phyloP scores from a whole-genome alignment of 164 flowering plant species.

The Macadamia integrifolia region DNA sequence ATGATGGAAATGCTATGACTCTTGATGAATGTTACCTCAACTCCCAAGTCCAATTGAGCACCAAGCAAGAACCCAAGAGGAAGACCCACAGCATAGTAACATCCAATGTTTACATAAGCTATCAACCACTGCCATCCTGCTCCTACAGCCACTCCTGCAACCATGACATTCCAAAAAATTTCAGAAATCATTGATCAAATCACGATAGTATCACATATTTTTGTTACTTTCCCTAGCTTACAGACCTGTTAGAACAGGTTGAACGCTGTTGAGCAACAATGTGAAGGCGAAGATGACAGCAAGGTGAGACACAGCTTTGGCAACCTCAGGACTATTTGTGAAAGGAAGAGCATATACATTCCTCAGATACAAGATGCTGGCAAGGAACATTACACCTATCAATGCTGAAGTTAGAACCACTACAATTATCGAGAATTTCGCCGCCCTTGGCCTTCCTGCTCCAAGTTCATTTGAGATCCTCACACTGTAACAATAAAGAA shows the following conservation, averaged over 20 bases:
- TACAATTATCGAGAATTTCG: conserved; percentile 4
- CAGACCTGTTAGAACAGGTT: conserved; percentile 4
- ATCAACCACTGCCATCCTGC: conserved; percentile 37
- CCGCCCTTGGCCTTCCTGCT: conserved; percentile 5
- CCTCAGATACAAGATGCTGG: not conserved
- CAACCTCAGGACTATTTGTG: conserved; percentile 2
- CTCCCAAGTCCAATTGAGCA: conserved; percentile 21
- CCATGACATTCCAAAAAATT: not conserved
- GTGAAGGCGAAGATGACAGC: conserved; percentile 6
- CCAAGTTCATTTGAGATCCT: conserved; percentile 8
- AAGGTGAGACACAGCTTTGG: not conserved
- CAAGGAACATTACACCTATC: not conserved
- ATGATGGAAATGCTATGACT: too few relatives aligned
- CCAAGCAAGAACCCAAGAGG: conserved; percentile 34
- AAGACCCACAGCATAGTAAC: conserved; percentile 29
- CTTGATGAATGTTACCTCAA: conserved; percentile 14
- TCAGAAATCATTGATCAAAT: not conserved
- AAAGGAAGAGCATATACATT: conserved; percentile 2
- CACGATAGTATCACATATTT: too few relatives aligned
- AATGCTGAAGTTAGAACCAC: conserved; percentile 4
- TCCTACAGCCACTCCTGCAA: conserved; percentile 36
- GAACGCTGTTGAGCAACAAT: conserved; percentile 7
- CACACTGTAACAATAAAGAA: not conserved
- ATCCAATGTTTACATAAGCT: conserved; percentile 29
- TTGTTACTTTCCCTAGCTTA: not conserved